Conservation (phyloP, 2,329 filamentous ascomycete species). For the Colletotrichum viniferum region DNA sequence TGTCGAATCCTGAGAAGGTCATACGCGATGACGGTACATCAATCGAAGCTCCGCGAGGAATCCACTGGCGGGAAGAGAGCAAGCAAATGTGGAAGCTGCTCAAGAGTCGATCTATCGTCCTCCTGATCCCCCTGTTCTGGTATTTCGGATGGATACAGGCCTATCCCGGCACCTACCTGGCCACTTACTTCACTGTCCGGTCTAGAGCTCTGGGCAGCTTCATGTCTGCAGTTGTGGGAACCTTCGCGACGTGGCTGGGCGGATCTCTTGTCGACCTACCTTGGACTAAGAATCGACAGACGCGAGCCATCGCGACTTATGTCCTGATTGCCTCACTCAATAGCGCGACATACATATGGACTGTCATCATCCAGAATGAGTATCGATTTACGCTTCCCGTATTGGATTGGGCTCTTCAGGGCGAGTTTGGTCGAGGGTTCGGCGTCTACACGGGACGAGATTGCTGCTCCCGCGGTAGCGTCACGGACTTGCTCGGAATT, state of each 20-base stretch:
- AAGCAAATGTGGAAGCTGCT: slow-evolving; percentile 38
- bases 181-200: slow-evolving; percentile 46
- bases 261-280: slow-evolving; percentile 40
- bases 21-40: slow-evolving; percentile 44
- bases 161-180: slow-evolving; percentile 44
- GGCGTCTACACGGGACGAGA: slow-evolving; percentile 34
- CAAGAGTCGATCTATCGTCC: slow-evolving; percentile 33
- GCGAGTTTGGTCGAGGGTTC: slow-evolving; percentile 44
- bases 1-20: slow-evolving; percentile 49
- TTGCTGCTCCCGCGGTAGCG: not conserved
- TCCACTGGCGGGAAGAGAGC: slow-evolving; percentile 26
- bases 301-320: slow-evolving; percentile 43
- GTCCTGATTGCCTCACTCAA: slow-evolving; percentile 44
- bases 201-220: slow-evolving; percentile 40
- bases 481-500: not conserved
- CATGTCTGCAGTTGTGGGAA: slow-evolving; percentile 41
- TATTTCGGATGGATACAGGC: slow-evolving; percentile 39
- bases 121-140: slow-evolving; percentile 32
- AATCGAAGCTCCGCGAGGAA: slow-evolving; percentile 32
- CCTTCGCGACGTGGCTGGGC: slow-evolving; percentile 38
- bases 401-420: slow-evolving; percentile 47
- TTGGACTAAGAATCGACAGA: slow-evolving; percentile 42
- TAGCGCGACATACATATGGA: slow-evolving; percentile 51
- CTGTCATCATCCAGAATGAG: slow-evolving; percentile 49
- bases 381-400: slow-evolving; percentile 45